Base-by-base conservation (phyloP, 2,329 filamentous ascomycete genomes). In the Diaporthe velutina region DNA sequence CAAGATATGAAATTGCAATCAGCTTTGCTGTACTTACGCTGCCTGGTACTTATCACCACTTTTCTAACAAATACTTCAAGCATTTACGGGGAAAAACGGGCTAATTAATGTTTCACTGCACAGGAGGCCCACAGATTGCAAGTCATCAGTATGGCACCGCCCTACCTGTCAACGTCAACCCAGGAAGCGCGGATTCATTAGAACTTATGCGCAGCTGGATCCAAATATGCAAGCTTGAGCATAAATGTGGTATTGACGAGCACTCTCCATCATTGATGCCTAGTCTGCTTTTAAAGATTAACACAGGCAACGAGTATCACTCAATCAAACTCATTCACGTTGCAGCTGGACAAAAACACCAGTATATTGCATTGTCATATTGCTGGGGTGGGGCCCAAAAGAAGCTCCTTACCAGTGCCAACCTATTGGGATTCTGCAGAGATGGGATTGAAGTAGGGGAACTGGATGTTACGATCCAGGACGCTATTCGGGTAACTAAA, bases 1-100 rank as follows among this genome's bases (percentile, higher is more conserved):
- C 17, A 15, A 13, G 7, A 17, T 28, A 17, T 8, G 4, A 2
- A 0, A 15, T 6, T 54, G 1, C 2, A 0, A 4, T 54, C 15
- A 4, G 10, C 8, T 52, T 52, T 7, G 9, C 48, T 9, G 48
- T 52, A 1, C 15, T 52, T 28, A n/a, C 4, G 15, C 6, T 52
- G 9, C 48, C 48, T 52, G 9, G 48, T 52, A 52, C 25, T 4
- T 52, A 25, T n/a, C 48, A 8, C n/a, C 0, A 1, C 9, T 13
- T 6, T 4, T 13, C n/a, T 25, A 3, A n/a, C n/a, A n/a, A n/a
- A n/a, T n/a, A n/a, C n/a, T n/a, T n/a, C n/a, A n/a, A n/a, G n/a
- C n/a, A n/a, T n/a, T n/a, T n/a, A n/a, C n/a, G n/a, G n/a, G n/a
- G n/a, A n/a, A n/a, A n/a, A n/a, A n/a, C n/a, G n/a, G n/a, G 3